Base-by-base conservation (phyloP, 306 rosid species). In the Sindora glabra region DNA sequence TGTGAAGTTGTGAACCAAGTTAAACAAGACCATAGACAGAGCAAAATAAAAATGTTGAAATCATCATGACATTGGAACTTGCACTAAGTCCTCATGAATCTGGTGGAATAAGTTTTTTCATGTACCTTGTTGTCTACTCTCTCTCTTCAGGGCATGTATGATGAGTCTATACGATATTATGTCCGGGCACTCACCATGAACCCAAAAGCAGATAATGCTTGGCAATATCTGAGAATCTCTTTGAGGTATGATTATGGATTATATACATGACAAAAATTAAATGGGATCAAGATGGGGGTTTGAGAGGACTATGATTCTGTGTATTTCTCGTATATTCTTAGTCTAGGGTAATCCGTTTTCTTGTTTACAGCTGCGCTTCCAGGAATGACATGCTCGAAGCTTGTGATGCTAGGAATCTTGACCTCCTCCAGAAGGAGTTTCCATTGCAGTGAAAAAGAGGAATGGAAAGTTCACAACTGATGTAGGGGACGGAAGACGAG, bases 101-200 rank as follows among this genome's bases (percentile, higher is more conserved):
- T 18, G 13, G 18, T 15, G 6, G 12, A 19, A 52, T 13, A 30
- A 37, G 33, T 72, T 47, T 68, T 36, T 17, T 38, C 62, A 22
- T 38, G 48, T 52, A 42, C 23, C 66, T 13, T 37, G 17, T 16
- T 25, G n/a, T 51, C 33, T 57, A 19, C 60, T 56, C 32, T 38
- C 11, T 17, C 39, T 29, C 10, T 45, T n/a, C 60, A 92, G 99
- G 90, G 97, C 38, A 77, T 89, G 94, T 86, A 92, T 18, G 96
- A 86, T 37, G 99, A 92, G 27, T 92, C 99, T 58, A 73, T 92
- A 34, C 87, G 92, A 8, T 92, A 89, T 76, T 92, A 92, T 56
- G 95, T 92, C 49, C 86, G 99, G 22, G 96, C 99, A 55, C 99
- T 89, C 14, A 59, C 94, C 54, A 92, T 92, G 99, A 92, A 92